A percentile compares a stretch with the other conserved stretches of the same genome.
Conservation (phyloP, 371 early-diverging fungal genomes). For the Cladochytrium tenue region DNA sequence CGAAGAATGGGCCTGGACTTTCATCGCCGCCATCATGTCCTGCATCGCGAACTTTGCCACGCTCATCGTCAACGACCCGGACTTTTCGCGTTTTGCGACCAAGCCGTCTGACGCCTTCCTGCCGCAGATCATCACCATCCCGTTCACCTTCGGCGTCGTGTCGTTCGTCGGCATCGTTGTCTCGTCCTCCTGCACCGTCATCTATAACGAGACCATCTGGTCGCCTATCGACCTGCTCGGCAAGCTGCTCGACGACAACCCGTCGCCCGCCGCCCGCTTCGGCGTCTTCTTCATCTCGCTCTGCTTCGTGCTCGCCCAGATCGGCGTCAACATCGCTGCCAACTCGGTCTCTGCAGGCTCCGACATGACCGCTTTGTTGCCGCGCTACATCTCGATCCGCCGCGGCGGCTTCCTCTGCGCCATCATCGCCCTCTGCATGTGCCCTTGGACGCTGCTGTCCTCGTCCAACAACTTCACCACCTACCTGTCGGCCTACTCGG, state of each 20-base stretch:
- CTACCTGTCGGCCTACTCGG: slow-evolving; percentile 28
- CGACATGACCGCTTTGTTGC: slow-evolving; percentile 28
- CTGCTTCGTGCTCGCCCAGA: slow-evolving; percentile 19
- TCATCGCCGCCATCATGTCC: slow-evolving; percentile 21
- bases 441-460: slow-evolving; percentile 25
- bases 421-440: slow-evolving; percentile 21
- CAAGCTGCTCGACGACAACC: slow-evolving; percentile 13
- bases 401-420: slow-evolving; percentile 33
- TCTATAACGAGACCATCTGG: slow-evolving; percentile 25
- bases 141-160: slow-evolving; percentile 21
- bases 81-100: slow-evolving; percentile 28
- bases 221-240: slow-evolving; percentile 25
- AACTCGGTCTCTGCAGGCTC: slow-evolving; percentile 32
- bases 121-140: slow-evolving; percentile 26
- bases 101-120: slow-evolving; percentile 22
- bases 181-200: slow-evolving; percentile 22
- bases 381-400: slow-evolving; percentile 28
- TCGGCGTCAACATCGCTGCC: slow-evolving; percentile 29
- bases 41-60: slow-evolving; percentile 31
- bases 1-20: slow-evolving; percentile 19
- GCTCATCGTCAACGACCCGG: slow-evolving; percentile 27
- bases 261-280: slow-evolving; percentile 9
- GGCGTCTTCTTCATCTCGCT: slow-evolving; percentile 29
- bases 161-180: slow-evolving; percentile 31
- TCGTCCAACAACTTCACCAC: slow-evolving; percentile 18